Conservation (phyloP, 2,329 filamentous ascomycete species). For the Pseudopyricularia cyperi region DNA sequence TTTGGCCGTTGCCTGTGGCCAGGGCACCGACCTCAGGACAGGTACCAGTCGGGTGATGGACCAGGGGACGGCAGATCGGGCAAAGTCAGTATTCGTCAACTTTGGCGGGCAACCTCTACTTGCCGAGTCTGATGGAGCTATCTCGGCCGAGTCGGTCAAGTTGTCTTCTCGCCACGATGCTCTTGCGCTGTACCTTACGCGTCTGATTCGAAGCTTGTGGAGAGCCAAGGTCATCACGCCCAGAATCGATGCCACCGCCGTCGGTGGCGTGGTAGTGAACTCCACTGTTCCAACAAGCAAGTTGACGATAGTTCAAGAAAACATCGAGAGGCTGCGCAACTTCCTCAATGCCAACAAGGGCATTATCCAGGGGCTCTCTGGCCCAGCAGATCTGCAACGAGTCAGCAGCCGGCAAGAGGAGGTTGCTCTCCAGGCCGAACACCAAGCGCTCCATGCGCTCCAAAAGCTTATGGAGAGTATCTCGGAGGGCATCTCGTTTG, state of each 20-base stretch:
- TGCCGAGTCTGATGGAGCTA: conserved; percentile 61
- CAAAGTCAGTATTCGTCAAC: conserved; percentile 79
- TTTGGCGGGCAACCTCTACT: conserved; percentile 79
- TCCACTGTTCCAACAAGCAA: conserved; percentile 58
- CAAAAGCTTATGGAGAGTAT: conserved; percentile 79
- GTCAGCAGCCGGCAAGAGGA: conserved; percentile 79
- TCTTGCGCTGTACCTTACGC: conserved; percentile 73
- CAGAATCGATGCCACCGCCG: conserved; percentile 23
- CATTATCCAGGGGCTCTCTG: conserved; percentile 89
- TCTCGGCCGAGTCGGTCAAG: conserved; percentile 68
- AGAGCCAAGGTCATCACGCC: conserved; percentile 58
- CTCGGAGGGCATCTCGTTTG: conserved; percentile 92
- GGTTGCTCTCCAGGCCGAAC: conserved; percentile 82
- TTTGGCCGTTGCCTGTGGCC: conserved; percentile 86
- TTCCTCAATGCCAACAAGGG: conserved; percentile 82
- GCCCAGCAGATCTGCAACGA: conserved; percentile 70
- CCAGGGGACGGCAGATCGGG: conserved; percentile 72
- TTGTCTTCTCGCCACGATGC: conserved; percentile 85
- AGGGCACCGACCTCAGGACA: conserved; percentile 63
- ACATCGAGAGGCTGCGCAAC: conserved; percentile 62
- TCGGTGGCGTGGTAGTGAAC: conserved; percentile 45
- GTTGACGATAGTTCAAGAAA: conserved; percentile 64
- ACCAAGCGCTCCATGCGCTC: conserved; percentile 79
- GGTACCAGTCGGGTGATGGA: conserved; percentile 69
- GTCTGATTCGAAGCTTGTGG: conserved; percentile 85